These are phyloP conservation scores for Pseudopithomyces chartarum DNA, from an alignment of 2,329 filamentous ascomycete genomes.

Conservation along the genomic window DNA sequence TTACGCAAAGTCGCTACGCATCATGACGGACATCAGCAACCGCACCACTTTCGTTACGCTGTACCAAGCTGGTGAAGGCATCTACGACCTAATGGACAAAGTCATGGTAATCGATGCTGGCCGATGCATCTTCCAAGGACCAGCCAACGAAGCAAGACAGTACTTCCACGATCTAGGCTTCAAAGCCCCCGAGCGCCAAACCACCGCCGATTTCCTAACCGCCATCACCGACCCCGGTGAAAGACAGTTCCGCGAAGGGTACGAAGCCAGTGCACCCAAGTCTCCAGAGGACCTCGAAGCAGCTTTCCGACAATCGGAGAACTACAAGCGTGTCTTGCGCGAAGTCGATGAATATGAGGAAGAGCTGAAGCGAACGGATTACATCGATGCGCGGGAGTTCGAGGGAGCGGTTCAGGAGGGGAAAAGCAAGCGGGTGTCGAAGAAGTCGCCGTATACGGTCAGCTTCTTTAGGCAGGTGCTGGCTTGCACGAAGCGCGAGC, in stretches of 20 bases:
- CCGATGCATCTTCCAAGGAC: conserved; percentile 70
- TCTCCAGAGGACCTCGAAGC: conserved; percentile 70
- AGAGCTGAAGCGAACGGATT: conserved; percentile 61
- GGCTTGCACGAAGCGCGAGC: conserved; percentile 72
- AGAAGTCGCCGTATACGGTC: conserved; percentile 77
- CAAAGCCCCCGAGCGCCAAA: conserved; percentile 64
- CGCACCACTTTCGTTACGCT: conserved; percentile 73
- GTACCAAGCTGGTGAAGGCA: conserved; percentile 72
- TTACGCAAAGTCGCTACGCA: conserved; percentile 75
- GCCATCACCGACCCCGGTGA: conserved; percentile 76
- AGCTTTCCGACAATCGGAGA: conserved; percentile 67
- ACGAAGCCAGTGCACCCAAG: conserved; percentile 68
- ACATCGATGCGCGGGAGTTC: conserved; percentile 67
- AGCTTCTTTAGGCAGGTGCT: conserved; percentile 73
- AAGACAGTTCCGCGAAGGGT: conserved; percentile 64
- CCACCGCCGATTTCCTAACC: conserved; percentile 79
- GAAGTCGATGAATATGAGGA: conserved; percentile 68
- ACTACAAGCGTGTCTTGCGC: conserved; percentile 63
- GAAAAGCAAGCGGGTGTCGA: conserved; percentile 68
- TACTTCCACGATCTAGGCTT: conserved; percentile 73
- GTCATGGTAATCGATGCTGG: conserved; percentile 78
- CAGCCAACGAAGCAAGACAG: conserved; percentile 62
- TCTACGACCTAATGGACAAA: conserved; percentile 79
- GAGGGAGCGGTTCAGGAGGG: conserved; percentile 67
- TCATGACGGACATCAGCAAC: conserved; percentile 78